Percentiles rank a stretch among this genome's conserved stretches.
Conservation (phyloP, 2,329 filamentous ascomycete species). For the Leptographium galeiforme region DNA sequence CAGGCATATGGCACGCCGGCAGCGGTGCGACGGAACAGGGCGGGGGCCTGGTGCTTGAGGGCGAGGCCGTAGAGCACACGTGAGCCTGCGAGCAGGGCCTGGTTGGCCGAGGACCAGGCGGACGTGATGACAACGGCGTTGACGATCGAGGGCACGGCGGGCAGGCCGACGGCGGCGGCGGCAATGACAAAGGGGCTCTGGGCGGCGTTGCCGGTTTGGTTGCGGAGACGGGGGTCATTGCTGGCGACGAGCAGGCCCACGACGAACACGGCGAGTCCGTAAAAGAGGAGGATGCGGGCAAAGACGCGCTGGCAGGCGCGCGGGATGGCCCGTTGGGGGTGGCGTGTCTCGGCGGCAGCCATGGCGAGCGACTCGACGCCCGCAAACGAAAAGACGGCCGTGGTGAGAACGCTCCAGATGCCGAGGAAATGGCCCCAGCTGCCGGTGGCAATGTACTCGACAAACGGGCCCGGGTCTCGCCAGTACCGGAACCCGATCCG, state of each 20-base stretch:
- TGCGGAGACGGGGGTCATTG: slow-evolving; percentile 38
- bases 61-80: slow-evolving; percentile 47
- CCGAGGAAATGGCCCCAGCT: slow-evolving; percentile 40
- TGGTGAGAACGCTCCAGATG: slow-evolving; percentile 42
- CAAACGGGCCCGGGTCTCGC: slow-evolving; percentile 33
- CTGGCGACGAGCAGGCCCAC: slow-evolving; percentile 55
- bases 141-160: slow-evolving; percentile 55
- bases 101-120: slow-evolving; percentile 57
- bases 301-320: slow-evolving; percentile 62
- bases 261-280: slow-evolving; percentile 53
- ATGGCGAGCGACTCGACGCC: slow-evolving; percentile 36
- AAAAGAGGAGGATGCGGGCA: slow-evolving; percentile 60
- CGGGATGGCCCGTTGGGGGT: slow-evolving; percentile 60
- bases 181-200: slow-evolving; percentile 59
- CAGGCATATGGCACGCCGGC: slow-evolving; percentile 43
- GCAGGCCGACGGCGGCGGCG: slow-evolving; percentile 51
- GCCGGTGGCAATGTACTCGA: slow-evolving; percentile 31
- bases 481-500: slow-evolving; percentile 38
- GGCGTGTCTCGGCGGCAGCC: slow-evolving; percentile 52
- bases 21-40: slow-evolving; percentile 38
- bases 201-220: slow-evolving; percentile 33
- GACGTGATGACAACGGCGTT: slow-evolving; percentile 66
- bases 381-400: slow-evolving; percentile 49
- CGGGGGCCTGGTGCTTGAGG: slow-evolving; percentile 43
- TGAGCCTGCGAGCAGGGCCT: slow-evolving; percentile 46